Base-by-base conservation (phyloP, 208 protist genomes). In the Leishmania aethiopica region DNA sequence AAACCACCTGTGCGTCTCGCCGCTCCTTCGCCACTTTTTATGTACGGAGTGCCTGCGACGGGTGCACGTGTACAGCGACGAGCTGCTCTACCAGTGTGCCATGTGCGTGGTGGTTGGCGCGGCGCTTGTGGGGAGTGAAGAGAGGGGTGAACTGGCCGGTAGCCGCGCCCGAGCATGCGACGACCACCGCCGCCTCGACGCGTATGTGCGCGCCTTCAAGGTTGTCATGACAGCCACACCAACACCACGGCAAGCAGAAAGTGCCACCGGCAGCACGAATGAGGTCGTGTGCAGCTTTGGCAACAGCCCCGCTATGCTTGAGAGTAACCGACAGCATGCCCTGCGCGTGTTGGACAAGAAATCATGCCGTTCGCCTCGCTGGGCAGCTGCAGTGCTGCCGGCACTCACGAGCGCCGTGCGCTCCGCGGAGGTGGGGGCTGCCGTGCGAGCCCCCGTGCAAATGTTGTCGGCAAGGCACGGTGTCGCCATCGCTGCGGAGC, bases 31-130 rank as follows among this genome's bases (percentile, higher is more conserved):
- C 35, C n/a, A 11, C 4, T 72, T 75, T 28, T 75, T 85, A 1
- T 37, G 25, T 47, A 45, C 13, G 5, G 72, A 75, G 22, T 87
- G 49, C 32, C 19, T 78, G 57, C 79, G 53, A 4, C 82, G 85
- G 45, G 69, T 64, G 40, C 49, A 84, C 74, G 53, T 84, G 49
- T 90, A 87, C 88, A 87, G 76, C 11, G 83, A 81, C 7, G 89
- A 88, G 55, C 79, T 90, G 71, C 90, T 91, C 11, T 86, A 85
- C 62, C 87, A 89, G 72, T 93, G 87, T 57, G 79, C 79, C 32
- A 76, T 89, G 22, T 72, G 95, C 35, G 83, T 80, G 51, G 40
- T 86, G 42, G 32, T 83, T 17, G 73, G 75, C 22, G 53, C 55
- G 28, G 77, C 64, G 37, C n/a, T 80, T 45, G n/a, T 49, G 42